Evolutionary conservation across 1,284 basidiomycete genomes (phyloP), one percentile per base, ranked within the genome.

Genomic region (Cutaneotrichosporon sp.): DNA sequence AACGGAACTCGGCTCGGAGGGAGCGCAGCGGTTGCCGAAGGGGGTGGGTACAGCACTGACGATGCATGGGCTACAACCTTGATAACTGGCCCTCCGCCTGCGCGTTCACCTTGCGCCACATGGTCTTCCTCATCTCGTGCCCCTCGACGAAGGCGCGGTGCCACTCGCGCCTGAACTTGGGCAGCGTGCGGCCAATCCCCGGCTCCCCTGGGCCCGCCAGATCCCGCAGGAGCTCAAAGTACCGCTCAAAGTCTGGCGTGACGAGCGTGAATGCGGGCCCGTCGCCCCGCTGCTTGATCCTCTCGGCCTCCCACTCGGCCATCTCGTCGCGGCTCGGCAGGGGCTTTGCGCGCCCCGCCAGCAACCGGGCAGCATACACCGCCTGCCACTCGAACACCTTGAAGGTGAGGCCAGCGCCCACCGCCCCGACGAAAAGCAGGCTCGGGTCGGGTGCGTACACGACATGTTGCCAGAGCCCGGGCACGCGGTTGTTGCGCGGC

Each of bases 381-480:
- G 70, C 66, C 57, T 75, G 74, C 54, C 68, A 73, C 59, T 75
- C 74, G 56, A 74, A 73, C 58, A 73, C 71, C 20, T 70, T 69
- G 62, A 74, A 72, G 8, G 74, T 69, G 0, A 69, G 62, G 10
- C 71, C 74, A 27, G 71, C 72, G 29, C 71, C 66, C 33, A 67
- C 66, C 2, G 72, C 52, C 16, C 71, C 70, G 59, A 76, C 46
- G 59, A 85, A 84, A 0, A 79, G 77, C 13, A 84, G 70, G 8
- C 82, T 82, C 2, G 84, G 83, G 58, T 84, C 82, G 27, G 82
- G 81, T 52, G 83, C 82, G 66, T 81, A 84, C 65, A 84, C 81
- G 0, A 81, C 67, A 59, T 84, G 83, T 20, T 81, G 72, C 61
- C 82, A 80, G 5, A 84, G 72, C 5, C 82, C 79, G 2, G 81